phyloP scores from a whole-genome alignment of 768 basidiomycete genomes.

The Tricholoma terreum region DNA sequence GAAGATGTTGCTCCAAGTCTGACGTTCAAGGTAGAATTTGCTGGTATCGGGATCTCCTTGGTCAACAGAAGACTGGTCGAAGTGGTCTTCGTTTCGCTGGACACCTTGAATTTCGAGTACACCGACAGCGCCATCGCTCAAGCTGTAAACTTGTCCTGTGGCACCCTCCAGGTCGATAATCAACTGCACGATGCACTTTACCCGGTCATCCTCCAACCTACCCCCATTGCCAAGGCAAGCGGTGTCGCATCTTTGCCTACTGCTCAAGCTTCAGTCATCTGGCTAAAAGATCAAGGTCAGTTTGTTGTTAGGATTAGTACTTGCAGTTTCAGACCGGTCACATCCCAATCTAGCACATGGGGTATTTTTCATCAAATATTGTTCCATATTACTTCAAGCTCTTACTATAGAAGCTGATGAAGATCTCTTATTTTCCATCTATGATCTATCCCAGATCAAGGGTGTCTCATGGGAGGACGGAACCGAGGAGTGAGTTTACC shows the following conservation, averaged over 20 bases:
- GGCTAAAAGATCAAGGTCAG: slow-evolving; percentile 91
- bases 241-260: slow-evolving; percentile 84
- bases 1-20: slow-evolving; percentile 70
- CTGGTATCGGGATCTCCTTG: slow-evolving; percentile 90
- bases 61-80: slow-evolving; percentile 86
- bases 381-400: slow-evolving; percentile 89
- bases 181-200: slow-evolving; percentile 95
- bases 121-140: slow-evolving; percentile 75
- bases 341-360: slow-evolving; percentile 71
- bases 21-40: slow-evolving; percentile 69
- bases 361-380: slow-evolving; percentile 97
- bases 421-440: slow-evolving; percentile 88
- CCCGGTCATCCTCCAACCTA: slow-evolving; percentile 94
- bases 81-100: slow-evolving; percentile 83
- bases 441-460: slow-evolving; percentile 88
- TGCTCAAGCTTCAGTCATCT: slow-evolving; percentile 81
- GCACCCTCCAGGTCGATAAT: slow-evolving; percentile 93
- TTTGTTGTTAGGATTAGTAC: not conserved
- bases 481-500: slow-evolving; percentile 60
- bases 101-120: slow-evolving; percentile 81
- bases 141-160: slow-evolving; percentile 75
- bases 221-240: slow-evolving; percentile 72
- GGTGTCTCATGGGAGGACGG: slow-evolving; percentile 88
- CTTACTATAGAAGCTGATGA: slow-evolving; percentile 97
- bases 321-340: not conserved